These are phyloP conservation scores for Tagetes patula DNA, from an alignment of 129 eudicot genomes.

Conservation along the genomic window DNA sequence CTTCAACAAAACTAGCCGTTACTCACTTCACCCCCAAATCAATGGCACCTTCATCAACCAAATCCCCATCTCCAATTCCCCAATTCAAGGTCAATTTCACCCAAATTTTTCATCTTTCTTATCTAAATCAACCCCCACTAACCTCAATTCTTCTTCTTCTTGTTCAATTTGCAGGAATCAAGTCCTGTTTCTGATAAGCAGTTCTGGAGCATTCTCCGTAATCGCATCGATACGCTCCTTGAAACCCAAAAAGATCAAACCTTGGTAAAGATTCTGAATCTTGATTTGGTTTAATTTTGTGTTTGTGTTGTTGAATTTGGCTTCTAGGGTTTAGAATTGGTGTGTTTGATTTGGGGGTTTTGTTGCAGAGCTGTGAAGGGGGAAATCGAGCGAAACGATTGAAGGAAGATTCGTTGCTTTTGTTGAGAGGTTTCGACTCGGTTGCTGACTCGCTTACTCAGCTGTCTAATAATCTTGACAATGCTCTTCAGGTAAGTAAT, in stretches of 20 bases:
- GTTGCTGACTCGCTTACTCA: slow-evolving; percentile 68
- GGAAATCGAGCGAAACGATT: slow-evolving; percentile 42
- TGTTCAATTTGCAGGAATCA: slow-evolving; percentile 41
- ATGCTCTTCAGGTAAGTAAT: slow-evolving; percentile 73
- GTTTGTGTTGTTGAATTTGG: not conserved
- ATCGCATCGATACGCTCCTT: slow-evolving; percentile 62
- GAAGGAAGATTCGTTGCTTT: slow-evolving; percentile 79
- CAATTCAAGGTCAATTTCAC: slow-evolving; percentile 44
- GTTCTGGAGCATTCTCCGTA: slow-evolving; percentile 71
- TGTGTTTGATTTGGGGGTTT: not conserved
- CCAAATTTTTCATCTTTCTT: not conserved
- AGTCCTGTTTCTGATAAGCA: slow-evolving; percentile 74
- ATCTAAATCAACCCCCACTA: not conserved
- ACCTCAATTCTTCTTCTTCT: not conserved
- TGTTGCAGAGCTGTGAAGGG: slow-evolving; percentile 45
- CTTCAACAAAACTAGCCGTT: slow-evolving; percentile 60
- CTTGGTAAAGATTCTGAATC: slow-evolving; percentile 15
- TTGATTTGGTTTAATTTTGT: not conserved
- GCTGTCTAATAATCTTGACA: slow-evolving; percentile 63
- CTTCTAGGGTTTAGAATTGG: not conserved
- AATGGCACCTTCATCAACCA: slow-evolving; percentile 63
- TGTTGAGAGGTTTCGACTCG: slow-evolving; percentile 87
- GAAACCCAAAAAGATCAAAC: slow-evolving; percentile 50
- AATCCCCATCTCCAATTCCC: slow-evolving; percentile 60
- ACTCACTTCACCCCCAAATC: slow-evolving; percentile 30